Percentiles rank a stretch among this genome's conserved stretches.
These are phyloP conservation scores for Diutina neorugosa DNA, from an alignment of 1,139 yeast genomes.

Conservation along the genomic window DNA sequence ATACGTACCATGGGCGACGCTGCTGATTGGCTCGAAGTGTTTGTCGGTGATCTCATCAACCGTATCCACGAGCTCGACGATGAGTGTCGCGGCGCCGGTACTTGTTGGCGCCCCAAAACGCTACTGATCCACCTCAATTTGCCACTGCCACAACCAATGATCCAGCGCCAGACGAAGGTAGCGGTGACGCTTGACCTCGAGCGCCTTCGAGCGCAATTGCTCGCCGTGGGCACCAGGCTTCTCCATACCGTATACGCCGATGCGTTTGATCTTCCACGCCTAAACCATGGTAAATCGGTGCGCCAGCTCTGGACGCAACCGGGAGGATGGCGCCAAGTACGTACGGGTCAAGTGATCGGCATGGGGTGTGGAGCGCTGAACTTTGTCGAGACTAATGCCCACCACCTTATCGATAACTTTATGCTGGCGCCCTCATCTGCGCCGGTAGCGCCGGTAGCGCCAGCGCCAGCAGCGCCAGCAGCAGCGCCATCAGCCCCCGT, in stretches of 20 bases:
- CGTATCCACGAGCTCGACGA: constrained; percentile 68
- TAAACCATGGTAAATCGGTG: background rate
- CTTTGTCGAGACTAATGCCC: background rate
- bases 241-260: background rate
- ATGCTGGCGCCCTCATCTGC: background rate
- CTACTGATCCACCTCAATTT: background rate
- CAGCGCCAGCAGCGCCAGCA: background rate
- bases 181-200: background rate
- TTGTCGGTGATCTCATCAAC: constrained; percentile 65
- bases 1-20: constrained; percentile 48
- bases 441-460: background rate
- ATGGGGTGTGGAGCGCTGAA: background rate
- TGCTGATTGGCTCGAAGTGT: constrained; percentile 70
- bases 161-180: background rate
- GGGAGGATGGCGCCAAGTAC: background rate
- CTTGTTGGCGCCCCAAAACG: background rate
- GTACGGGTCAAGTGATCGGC: background rate
- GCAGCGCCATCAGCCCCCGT: background rate
- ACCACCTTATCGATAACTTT: background rate
- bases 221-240: background rate
- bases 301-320: background rate
- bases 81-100: constrained; percentile 19
- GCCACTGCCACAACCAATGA: background rate
- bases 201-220: background rate
- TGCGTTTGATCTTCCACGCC: background rate